Evolutionary conservation across 768 basidiomycete genomes (phyloP), one percentile per base, ranked within the genome.

Genomic region (Suillus paluster): DNA sequence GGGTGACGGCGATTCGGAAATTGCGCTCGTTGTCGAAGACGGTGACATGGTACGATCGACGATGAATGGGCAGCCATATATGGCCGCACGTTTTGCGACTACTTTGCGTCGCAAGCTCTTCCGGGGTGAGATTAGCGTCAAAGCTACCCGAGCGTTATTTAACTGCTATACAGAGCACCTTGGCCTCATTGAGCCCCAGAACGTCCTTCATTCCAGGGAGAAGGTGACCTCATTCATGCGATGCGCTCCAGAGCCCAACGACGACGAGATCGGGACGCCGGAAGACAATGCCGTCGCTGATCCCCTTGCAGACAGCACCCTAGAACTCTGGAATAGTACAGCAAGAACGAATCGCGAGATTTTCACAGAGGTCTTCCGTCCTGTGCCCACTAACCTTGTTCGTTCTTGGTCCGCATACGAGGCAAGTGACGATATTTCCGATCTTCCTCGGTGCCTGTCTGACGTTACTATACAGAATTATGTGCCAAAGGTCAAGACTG

Each of bases 1-100:
- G 87, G 96, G 96, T 27, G 91, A 97, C 66, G 94, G 94, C 38
- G 95, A 97, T 75, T 97, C 94, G 1, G 97, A 99, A 77, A 97
- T 98, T 65, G 93, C 92, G 8, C 77, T 97, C 9, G 87, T 98
- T 21, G 89, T 97, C 34, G 96, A 99, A 75, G 97, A 99, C 68
- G 77, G 82, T 0, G 93, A 97, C 55, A 80, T 86, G 78, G 80
- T 99, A 44, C 79, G 83, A 30, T 84, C 88, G 4, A 82, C 72
- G 17, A 97, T 97, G 95, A 80, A 94, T 67, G 94, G 95, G 2
- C 73, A 84, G 65, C 82, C 83, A 30, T 93, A 89, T 73, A 75
- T 80, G 72, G 97, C 87, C 0, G 78, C 85, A 30, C 88, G 90
- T 49, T 94, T 98, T 69, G 96, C 97, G 0, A 83, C 94, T 2